Conservation (phyloP, 2,329 filamentous ascomycete genomes). For the Bipolaris cookei region DNA sequence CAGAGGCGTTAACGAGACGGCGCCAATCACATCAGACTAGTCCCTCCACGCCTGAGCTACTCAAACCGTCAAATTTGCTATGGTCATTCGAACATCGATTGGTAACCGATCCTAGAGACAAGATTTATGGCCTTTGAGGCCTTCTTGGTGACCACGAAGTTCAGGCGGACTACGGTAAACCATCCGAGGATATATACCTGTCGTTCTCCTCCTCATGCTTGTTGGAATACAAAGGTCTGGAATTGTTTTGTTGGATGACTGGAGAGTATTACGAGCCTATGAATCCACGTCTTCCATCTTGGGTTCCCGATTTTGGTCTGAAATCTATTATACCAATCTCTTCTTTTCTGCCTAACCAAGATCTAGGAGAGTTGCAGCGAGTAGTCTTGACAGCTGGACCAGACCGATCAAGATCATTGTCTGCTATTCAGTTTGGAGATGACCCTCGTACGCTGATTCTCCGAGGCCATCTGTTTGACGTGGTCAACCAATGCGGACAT, state of each 20-base stretch:
- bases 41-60: neutral
- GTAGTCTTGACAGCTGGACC: neutral
- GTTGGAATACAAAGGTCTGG: constrained; percentile 1
- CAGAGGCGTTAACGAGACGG: neutral
- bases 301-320: constrained; percentile 1
- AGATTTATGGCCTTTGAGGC: constrained; percentile 1
- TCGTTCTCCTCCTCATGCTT: neutral
- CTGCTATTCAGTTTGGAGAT: constrained; percentile 2
- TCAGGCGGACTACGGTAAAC: neutral
- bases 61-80: neutral
- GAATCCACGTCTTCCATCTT: neutral
- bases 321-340: neutral
- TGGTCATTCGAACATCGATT: constrained; percentile 1
- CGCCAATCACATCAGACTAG: neutral
- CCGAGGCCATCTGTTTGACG: neutral
- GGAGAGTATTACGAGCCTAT: neutral
- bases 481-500: neutral
- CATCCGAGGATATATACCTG: neutral
- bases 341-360: neutral
- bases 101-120: neutral
- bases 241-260: constrained; percentile 3
- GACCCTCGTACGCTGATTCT: constrained; percentile 1
- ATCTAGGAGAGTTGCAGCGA: neutral
- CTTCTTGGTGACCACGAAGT: neutral
- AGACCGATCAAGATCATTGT: constrained; percentile 1